Conservation (phyloP, 2,329 filamentous ascomycete species). For the Fusarium nygamai region DNA sequence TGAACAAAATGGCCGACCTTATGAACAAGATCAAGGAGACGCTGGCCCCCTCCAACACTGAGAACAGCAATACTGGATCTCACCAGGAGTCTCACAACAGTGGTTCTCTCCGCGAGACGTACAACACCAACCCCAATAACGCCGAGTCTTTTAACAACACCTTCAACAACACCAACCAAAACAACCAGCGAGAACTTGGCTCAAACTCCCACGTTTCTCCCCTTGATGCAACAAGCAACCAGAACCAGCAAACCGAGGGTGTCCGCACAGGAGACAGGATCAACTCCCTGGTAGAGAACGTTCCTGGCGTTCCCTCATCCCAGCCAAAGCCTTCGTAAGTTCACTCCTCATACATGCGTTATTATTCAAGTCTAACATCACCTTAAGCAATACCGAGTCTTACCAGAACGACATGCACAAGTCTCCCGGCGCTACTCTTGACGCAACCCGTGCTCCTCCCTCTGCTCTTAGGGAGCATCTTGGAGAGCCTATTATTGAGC, state of each 20-base stretch:
- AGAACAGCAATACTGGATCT: background rate
- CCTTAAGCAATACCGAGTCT: background rate
- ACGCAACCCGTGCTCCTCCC: conserved; percentile 42
- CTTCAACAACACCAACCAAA: conserved; percentile 5
- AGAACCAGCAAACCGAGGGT: conserved; percentile 5
- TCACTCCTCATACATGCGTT: rapidly evolving
- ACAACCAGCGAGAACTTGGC: conserved; percentile 1
- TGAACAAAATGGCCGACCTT: conserved; percentile 23
- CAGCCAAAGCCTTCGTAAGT: conserved; percentile 12
- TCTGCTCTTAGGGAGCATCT: conserved; percentile 39
- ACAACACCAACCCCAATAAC: background rate
- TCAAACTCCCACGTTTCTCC: background rate
- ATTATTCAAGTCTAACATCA: rapidly evolving
- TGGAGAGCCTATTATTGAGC: conserved; percentile 44
- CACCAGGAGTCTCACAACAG: background rate
- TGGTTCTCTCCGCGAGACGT: background rate
- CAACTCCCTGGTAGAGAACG: conserved; percentile 21
- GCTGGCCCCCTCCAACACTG: conserved; percentile 2
- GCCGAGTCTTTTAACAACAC: background rate
- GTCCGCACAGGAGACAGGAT: conserved; percentile 25
- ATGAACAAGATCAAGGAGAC: conserved; percentile 39
- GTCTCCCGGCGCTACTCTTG: background rate
- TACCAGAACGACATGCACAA: background rate
- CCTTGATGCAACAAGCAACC: background rate
- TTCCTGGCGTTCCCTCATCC: conserved; percentile 8